Evolutionary conservation across 2,329 filamentous ascomycete genomes (phyloP).

Genomic region (Fusarium sp.): DNA sequence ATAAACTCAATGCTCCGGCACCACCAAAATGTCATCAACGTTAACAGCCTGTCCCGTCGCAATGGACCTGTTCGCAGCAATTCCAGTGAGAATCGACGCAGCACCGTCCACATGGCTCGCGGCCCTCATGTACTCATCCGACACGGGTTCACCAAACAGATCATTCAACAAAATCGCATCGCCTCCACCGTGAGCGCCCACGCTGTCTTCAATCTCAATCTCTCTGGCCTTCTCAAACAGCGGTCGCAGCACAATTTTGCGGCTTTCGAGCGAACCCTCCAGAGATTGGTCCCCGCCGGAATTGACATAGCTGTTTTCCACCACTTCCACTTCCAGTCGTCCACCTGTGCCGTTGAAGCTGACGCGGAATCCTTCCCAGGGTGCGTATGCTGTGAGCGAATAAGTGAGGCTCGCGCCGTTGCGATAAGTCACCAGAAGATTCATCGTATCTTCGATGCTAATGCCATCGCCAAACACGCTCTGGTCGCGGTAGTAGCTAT

Average conservation of each 20-base stretch:
- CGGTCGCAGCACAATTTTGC: conserved; percentile 61
- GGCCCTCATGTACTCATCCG: conserved; percentile 64
- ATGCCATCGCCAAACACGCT: conserved; percentile 73
- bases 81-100: conserved; percentile 68
- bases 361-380: conserved; percentile 71
- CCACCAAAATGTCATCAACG: conserved; percentile 62
- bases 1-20: conserved; percentile 28
- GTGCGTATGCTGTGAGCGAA: conserved; percentile 69
- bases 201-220: conserved; percentile 62
- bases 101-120: conserved; percentile 71
- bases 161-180: conserved; percentile 68
- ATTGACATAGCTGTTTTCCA: conserved; percentile 72
- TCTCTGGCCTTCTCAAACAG: conserved; percentile 68
- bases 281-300: conserved; percentile 67
- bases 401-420: conserved; percentile 70
- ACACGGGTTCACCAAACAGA: conserved; percentile 64
- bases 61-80: conserved; percentile 69
- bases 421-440: conserved; percentile 66
- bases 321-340: conserved; percentile 69
- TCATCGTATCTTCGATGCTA: conserved; percentile 74
- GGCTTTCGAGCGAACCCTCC: conserved; percentile 64
- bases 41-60: conserved; percentile 67
- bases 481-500: conserved; percentile 71
- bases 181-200: conserved; percentile 70
- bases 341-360: conserved; percentile 70